Base-by-base conservation (phyloP, 345 rosid species). In the Eucalyptus camaldulensis region DNA sequence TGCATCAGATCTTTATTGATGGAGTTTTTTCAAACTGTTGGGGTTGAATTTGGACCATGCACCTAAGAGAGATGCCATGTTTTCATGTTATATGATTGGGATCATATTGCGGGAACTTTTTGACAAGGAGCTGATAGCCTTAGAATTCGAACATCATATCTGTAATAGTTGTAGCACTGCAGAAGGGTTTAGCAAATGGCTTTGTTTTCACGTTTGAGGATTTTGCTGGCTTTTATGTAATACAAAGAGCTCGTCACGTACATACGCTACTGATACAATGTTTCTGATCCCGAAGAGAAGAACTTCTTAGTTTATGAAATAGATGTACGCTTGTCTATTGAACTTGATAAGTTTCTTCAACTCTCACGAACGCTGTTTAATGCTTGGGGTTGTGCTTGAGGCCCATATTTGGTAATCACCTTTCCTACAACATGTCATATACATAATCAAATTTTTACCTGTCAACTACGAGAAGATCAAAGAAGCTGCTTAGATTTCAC, bases 271-370 rank as follows among this genome's bases (percentile, higher is more conserved):
- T 58, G 15, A 11, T 58, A 10, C n/a, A 25, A 58, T 58, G 67
- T 58, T 24, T 58, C 6, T 58, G 2, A 58, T 58, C 67, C 11
- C 11, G n/a, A 22, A 58, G 15, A 58, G n/a, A 58, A 0, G 8
- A 58, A 58, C 67, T 58, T 58, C 67, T 58, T 0, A 58, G n/a
- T 58, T 10, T 58, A 58, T 58, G 15, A 58, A 0, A 24, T 0
- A 58, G n/a, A 58, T 58, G n/a, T 25, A 25, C 0, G n/a, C 0
- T 8, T 56, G 1, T 56, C 60, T 11, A 5, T 25, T 0, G 7
- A 58, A 58, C 0, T 1, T 58, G n/a, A 24, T 24, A 58, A 58
- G 15, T 58, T 58, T 58, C n/a, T 58, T 25, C 65, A 25, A 58
- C 65, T 25, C 65, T 58, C 14, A 25, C 29, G 14, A 10, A 10